These are phyloP conservation scores for Neopestalotiopsis rosae DNA, from an alignment of 2,329 filamentous ascomycete species.

Conservation along the genomic window DNA sequence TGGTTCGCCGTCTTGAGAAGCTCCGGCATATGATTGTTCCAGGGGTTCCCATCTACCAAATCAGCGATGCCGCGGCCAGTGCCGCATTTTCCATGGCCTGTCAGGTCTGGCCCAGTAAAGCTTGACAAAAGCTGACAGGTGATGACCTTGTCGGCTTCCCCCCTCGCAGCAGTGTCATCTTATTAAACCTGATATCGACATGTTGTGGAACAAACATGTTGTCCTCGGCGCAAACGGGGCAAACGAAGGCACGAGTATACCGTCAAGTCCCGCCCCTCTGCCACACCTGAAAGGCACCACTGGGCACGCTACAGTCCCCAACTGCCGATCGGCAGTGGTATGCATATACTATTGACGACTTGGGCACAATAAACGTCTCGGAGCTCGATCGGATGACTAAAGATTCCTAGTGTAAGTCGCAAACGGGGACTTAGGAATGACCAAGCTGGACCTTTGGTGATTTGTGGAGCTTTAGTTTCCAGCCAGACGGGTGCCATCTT, in stretches of 20 bases:
- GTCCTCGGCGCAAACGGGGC: not conserved
- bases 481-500: not conserved
- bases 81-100: not conserved
- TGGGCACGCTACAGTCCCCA: no score
- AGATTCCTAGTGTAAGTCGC: not conserved
- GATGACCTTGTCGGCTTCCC: not conserved
- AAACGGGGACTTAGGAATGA: not conserved
- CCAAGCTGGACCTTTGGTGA: not conserved
- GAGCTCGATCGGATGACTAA: not conserved
- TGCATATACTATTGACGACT: not conserved
- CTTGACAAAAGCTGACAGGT: not conserved
- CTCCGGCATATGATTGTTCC: not conserved
- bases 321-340: no score
- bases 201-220: not conserved
- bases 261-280: not conserved
- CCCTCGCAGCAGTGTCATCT: not conserved
- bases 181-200: not conserved
- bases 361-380: not conserved
- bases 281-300: no score
- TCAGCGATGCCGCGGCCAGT: not conserved
- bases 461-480: not conserved
- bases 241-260: not conserved
- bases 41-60: not conserved
- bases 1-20: not conserved
- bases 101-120: not conserved